Evolutionary conservation across 75 land plant genomes (phyloP).

Genomic region (Picea sitchensis): DNA sequence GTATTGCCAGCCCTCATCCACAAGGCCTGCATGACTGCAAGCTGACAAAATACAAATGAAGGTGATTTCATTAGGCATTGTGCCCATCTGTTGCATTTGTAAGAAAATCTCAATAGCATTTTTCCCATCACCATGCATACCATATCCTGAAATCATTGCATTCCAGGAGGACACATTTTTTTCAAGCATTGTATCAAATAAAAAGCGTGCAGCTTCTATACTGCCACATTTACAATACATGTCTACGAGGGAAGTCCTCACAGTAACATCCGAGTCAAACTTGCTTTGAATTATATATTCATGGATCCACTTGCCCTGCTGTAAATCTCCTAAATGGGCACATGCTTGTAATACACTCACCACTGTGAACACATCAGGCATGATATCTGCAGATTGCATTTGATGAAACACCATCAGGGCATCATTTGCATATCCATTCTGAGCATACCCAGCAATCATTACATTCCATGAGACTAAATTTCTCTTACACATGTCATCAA

Average conservation of each 20-base stretch:
- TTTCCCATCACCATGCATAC: background rate
- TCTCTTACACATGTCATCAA: constrained; percentile 10
- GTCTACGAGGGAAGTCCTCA: constrained; percentile 20
- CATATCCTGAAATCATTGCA: constrained; percentile 27
- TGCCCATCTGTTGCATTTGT: background rate
- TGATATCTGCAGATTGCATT: constrained; percentile 12
- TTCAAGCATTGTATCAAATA: constrained; percentile 10
- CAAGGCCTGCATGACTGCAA: constrained; percentile 43
- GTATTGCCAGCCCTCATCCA: constrained; percentile 24
- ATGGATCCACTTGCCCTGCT: constrained; percentile 18
- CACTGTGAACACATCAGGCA: constrained; percentile 8
- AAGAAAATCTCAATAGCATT: background rate
- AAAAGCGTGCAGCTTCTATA: constrained; percentile 4
- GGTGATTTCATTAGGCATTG: constrained; percentile 1
- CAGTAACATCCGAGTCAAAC: constrained; percentile 10
- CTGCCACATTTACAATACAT: constrained; percentile 31
- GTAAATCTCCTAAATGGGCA: background rate
- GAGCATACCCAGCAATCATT: constrained; percentile 16
- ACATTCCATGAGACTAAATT: constrained; percentile 17
- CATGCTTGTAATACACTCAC: constrained; percentile 9
- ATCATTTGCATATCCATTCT: background rate
- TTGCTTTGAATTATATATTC: background rate
- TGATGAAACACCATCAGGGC: constrained; percentile 12
- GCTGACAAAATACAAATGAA: constrained; percentile 25
- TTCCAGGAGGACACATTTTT: constrained; percentile 16